Evolutionary conservation across 208 protist species (phyloP), one percentile per base, ranked within the genome.

Genomic region (Crithidia sp.): DNA sequence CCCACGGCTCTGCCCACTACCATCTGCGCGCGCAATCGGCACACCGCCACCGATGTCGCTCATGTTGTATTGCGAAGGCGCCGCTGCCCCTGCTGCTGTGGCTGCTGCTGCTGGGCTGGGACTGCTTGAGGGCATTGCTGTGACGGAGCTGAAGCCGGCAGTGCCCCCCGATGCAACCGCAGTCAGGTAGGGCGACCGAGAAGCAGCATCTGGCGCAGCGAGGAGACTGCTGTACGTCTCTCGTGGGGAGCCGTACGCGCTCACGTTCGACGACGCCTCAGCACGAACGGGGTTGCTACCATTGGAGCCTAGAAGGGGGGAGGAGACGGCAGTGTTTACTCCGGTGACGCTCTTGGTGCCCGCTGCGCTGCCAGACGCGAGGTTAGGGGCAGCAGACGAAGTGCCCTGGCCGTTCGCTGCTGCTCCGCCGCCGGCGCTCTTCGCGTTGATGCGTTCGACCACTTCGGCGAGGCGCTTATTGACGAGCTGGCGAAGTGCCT

Each of bases 401-500:
- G 40, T 37, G 56, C 57, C 65, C 39, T 2, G 10, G 28, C 56
- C 14, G 3, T 54, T 12, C 14, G 62, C 16, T 4, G 50, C 37
- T 0, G 53, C 7, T 4, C 36, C 52, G 5, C 14, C 28, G 7
- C 4, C n/a, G 2, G 43, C 55, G 45, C 44, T 45, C 41, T 64
- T 59, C 36, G 5, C 28, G 71, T 78, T 78, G 10, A 74, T 78
- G 41, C 61, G 62, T 39, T 70, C 74, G 37, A 79, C 74, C 6
- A 74, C 61, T 55, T 79, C 74, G 14, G 74, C 67, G n/a, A 79
- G 74, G 0, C 74, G 74, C 44, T 69, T 79, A 50, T 96, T 96
- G 53, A 94, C 57, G 13, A 96, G 72, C 2, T 77, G 68, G 0
- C 85, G 79, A 39, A 96, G 66, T 12, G 88, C 86, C 67, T 92